These are phyloP conservation scores for Draba incana DNA, from an alignment of 345 rosid genomes.

Conservation along the genomic window DNA sequence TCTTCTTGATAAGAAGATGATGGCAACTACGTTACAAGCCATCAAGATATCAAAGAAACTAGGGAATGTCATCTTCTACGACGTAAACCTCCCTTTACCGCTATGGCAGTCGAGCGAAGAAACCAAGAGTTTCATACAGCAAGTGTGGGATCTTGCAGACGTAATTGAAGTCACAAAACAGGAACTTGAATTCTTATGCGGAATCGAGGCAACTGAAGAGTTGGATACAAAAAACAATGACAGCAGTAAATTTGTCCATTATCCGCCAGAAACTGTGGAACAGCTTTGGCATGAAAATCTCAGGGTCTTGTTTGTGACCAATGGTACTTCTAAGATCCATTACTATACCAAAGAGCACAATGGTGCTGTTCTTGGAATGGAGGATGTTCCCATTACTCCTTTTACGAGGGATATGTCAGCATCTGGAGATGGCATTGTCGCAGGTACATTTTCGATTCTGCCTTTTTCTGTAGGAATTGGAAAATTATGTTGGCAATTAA, in stretches of 20 bases:
- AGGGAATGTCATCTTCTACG: slow-evolving; percentile 75
- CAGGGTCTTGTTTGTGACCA: slow-evolving; percentile 78
- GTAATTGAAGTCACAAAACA: slow-evolving; percentile 83
- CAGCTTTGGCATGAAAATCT: slow-evolving; percentile 88
- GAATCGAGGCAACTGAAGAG: slow-evolving; percentile 69
- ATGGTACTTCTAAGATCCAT: slow-evolving; percentile 91
- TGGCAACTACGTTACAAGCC: slow-evolving; percentile 70
- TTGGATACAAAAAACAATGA: slow-evolving; percentile 66
- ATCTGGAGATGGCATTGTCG: slow-evolving; percentile 92
- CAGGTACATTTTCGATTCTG: slow-evolving; percentile 52
- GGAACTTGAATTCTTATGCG: slow-evolving; percentile 87
- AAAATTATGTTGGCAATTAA: slow-evolving; percentile 1
- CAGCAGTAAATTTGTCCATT: slow-evolving; percentile 70
- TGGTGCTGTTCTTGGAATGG: slow-evolving; percentile 79
- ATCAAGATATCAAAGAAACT: slow-evolving; percentile 69
- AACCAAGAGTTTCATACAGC: slow-evolving; percentile 64
- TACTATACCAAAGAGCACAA: slow-evolving; percentile 78
- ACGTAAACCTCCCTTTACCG: slow-evolving; percentile 81
- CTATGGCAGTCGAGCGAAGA: slow-evolving; percentile 82
- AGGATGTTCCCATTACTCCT: slow-evolving; percentile 81
- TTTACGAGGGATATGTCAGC: slow-evolving; percentile 85
- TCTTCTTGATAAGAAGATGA: slow-evolving; percentile 72
- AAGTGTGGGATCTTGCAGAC: slow-evolving; percentile 77
- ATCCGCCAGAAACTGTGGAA: slow-evolving; percentile 59
- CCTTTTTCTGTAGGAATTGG: not conserved